These are phyloP conservation scores for Boechera retrofracta DNA, from an alignment of 345 rosid genomes.

Conservation along the genomic window DNA sequence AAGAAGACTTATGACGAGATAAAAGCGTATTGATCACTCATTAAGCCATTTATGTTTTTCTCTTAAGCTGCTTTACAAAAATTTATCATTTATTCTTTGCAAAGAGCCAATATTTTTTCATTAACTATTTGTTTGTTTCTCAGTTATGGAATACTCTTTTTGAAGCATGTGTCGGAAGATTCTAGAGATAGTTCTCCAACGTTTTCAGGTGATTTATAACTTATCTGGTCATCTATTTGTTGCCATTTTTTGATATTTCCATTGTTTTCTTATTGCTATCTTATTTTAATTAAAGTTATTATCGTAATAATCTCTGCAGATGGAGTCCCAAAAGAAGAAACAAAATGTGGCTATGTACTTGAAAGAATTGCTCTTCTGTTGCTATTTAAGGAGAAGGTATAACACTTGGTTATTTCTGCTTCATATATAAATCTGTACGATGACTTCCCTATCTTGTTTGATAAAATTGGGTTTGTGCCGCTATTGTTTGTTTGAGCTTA, in stretches of 20 bases:
- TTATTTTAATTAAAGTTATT: not conserved
- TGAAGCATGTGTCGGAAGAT: conserved; percentile 65
- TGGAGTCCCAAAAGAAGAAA: conserved; percentile 45
- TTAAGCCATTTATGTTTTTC: conserved; percentile 33
- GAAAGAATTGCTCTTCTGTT: no score
- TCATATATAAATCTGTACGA: no score
- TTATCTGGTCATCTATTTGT: conserved; percentile 3
- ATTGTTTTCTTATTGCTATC: not conserved
- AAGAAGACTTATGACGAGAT: conserved; percentile 76
- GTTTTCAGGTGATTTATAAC: conserved; percentile 61
- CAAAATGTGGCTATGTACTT: no score
- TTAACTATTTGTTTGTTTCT: conserved; percentile 15
- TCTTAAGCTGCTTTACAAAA: not conserved
- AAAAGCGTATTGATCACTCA: conserved; percentile 48
- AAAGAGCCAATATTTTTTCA: not conserved
- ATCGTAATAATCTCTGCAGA: conserved; percentile 55
- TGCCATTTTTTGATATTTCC: conserved; percentile 1
- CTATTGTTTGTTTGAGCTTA: not conserved
- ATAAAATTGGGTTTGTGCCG: not conserved
- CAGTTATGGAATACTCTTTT: conserved; percentile 73
- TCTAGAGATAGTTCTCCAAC: conserved; percentile 49
- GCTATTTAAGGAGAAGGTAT: no score
- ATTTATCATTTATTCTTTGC: not conserved
- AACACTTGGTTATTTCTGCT: no score
- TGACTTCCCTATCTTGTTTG: not conserved